These are phyloP conservation scores for Phytophthora colocasiae DNA, from an alignment of 352 stramenopile species.

Conservation along the genomic window DNA sequence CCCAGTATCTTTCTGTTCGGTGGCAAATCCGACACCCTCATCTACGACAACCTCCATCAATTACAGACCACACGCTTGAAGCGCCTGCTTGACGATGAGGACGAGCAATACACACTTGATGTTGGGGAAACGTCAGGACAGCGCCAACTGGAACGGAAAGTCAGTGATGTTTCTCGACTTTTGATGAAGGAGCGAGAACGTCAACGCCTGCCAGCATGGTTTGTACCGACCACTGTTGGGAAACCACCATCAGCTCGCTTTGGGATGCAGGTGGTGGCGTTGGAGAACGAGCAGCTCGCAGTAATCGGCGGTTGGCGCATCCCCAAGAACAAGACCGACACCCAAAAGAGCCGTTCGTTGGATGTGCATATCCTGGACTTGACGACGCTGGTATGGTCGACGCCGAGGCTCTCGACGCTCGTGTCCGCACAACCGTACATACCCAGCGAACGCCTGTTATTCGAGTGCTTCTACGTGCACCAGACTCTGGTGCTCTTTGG, in stretches of 20 bases:
- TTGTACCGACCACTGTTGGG: conserved; percentile 51
- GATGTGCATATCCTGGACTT: conserved; percentile 62
- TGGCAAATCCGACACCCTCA: conserved; percentile 63
- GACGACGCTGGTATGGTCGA: conserved; percentile 57
- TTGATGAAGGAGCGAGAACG: conserved; percentile 22
- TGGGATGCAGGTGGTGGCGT: conserved; percentile 49
- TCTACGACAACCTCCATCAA: conserved; percentile 60
- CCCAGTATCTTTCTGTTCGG: conserved; percentile 64
- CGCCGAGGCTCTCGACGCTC: conserved; percentile 49
- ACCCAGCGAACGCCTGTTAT: conserved; percentile 52
- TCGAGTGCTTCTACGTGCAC: conserved; percentile 53
- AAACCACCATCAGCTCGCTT: conserved; percentile 59
- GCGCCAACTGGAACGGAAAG: conserved; percentile 4
- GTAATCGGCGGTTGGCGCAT: conserved; percentile 44
- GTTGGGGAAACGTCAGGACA: background rate
- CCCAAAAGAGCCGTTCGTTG: conserved; percentile 26
- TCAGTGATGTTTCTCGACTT: conserved; percentile 16
- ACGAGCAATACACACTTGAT: conserved; percentile 2
- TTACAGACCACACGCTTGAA: conserved; percentile 33
- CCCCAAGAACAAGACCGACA: conserved; percentile 18
- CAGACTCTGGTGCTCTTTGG: conserved; percentile 58
- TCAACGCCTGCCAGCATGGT: conserved; percentile 38
- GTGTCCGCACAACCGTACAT: conserved; percentile 36
- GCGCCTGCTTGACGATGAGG: conserved; percentile 19
- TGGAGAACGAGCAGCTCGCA: conserved; percentile 52